Conservation (phyloP, 805 yeast genomes). For the Cyberlindnera sargentensis region DNA sequence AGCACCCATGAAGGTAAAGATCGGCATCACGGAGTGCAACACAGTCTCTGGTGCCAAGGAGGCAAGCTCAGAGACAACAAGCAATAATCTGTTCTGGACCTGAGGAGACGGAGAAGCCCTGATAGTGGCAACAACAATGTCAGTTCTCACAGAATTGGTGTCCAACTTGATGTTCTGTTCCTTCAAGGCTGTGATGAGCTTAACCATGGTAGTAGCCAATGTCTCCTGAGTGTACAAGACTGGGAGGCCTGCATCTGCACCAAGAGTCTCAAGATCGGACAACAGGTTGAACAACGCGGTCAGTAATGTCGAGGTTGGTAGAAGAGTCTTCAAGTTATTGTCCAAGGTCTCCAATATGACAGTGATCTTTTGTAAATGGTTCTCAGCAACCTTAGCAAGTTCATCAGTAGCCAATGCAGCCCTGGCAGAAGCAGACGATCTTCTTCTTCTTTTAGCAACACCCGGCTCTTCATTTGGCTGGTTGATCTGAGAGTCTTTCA, state of each 20-base stretch:
- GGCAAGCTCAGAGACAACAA: slow-evolving; percentile 85
- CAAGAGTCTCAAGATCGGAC: slow-evolving; percentile 75
- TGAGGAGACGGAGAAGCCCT: slow-evolving; percentile 89
- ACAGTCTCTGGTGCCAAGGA: slow-evolving; percentile 85
- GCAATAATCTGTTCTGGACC: slow-evolving; percentile 80
- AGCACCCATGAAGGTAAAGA: slow-evolving; percentile 98
- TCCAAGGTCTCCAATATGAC: slow-evolving; percentile 76
- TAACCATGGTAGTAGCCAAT: slow-evolving; percentile 77
- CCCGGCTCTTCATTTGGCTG: slow-evolving; percentile 31
- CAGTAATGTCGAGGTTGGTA: slow-evolving; percentile 37
- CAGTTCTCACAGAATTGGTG: slow-evolving; percentile 72
- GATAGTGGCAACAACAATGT: slow-evolving; percentile 83
- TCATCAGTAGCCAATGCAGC: slow-evolving; percentile 68
- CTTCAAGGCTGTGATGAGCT: slow-evolving; percentile 53
- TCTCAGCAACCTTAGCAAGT: slow-evolving; percentile 66
- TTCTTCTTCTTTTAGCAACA: slow-evolving; percentile 74
- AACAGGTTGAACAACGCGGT: slow-evolving; percentile 51
- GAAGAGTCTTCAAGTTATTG: slow-evolving; percentile 26
- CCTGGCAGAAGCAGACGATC: slow-evolving; percentile 68
- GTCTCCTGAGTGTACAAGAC: slow-evolving; percentile 88
- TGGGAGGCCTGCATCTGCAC: slow-evolving; percentile 87
- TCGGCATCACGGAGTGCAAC: slow-evolving; percentile 97
- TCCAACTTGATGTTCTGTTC: slow-evolving; percentile 37
- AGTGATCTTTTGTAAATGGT: slow-evolving; percentile 72
- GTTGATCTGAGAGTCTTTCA: slow-evolving; percentile 54